Conservation (phyloP, 2,329 filamentous ascomycete genomes). For the Phaeosphaeria sp. region DNA sequence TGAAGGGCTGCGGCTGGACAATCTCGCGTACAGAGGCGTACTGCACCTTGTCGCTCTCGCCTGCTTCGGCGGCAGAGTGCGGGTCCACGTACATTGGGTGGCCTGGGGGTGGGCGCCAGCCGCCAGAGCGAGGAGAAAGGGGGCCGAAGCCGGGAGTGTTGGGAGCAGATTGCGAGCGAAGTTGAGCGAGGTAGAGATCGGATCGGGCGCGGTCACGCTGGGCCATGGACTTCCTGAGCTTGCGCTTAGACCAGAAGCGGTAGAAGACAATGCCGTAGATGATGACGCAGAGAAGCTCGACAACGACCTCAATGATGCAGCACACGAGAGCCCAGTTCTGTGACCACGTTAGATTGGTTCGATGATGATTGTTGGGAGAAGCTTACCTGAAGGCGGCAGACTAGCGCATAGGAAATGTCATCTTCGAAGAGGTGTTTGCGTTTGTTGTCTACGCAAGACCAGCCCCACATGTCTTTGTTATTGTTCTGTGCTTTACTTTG, state of each 20-base stretch:
- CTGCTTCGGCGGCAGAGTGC: constrained; percentile 60
- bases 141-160: constrained; percentile 87
- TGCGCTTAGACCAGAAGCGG: constrained; percentile 95
- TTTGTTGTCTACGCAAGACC: constrained; percentile 92
- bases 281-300: constrained; percentile 88
- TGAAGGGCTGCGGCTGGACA: constrained; percentile 69
- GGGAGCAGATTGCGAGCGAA: constrained; percentile 79
- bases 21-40: constrained; percentile 51
- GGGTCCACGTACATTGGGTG: constrained; percentile 52
- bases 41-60: constrained; percentile 51
- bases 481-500: constrained; percentile 73
- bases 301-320: constrained; percentile 93
- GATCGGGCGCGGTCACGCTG: constrained; percentile 90
- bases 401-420: constrained; percentile 84
- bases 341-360: constrained; percentile 15
- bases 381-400: constrained; percentile 84
- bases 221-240: constrained; percentile 96
- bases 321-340: constrained; percentile 96
- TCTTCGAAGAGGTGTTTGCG: constrained; percentile 77
- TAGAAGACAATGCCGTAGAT: constrained; percentile 97
- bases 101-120: constrained; percentile 54
- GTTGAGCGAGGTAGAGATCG: constrained; percentile 83
- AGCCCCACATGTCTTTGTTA: constrained; percentile 95
- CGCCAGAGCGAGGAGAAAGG: constrained; percentile 66
- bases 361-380: not conserved